These are phyloP conservation scores for Yarrowia sp. DNA, from an alignment of 805 yeast species.

Conservation along the genomic window DNA sequence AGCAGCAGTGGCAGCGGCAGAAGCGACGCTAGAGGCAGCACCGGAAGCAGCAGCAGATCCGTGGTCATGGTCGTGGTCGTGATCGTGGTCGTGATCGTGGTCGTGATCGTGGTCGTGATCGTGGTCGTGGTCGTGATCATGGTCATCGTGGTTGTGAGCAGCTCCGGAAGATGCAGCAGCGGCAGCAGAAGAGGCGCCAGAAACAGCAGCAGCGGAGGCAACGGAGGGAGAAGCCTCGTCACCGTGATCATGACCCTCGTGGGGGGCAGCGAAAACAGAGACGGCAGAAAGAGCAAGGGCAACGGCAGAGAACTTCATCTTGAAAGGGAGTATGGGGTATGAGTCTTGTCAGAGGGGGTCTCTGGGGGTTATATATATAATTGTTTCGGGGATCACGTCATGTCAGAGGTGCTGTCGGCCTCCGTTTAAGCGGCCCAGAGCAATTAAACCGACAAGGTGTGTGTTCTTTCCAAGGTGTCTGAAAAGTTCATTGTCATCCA, in stretches of 20 bases:
- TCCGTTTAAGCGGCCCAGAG: not conserved
- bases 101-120: not conserved
- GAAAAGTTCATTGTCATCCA: slow-evolving; percentile 5
- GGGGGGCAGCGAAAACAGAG: slow-evolving; percentile 29
- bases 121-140: slow-evolving; percentile 1
- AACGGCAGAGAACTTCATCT: slow-evolving; percentile 36
- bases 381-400: slow-evolving; percentile 5
- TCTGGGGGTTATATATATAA: not conserved
- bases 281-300: slow-evolving; percentile 29
- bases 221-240: no score
- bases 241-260: no score
- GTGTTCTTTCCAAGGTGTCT: not conserved
- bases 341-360: not conserved
- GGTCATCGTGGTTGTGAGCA: not conserved
- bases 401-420: not conserved
- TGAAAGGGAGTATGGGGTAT: not conserved
- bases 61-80: not conserved
- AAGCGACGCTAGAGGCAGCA: slow-evolving; percentile 2
- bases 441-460: slow-evolving; percentile 35
- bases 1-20: not conserved
- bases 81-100: not conserved
- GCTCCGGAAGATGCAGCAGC: not conserved
- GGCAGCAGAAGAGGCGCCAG: slow-evolving; percentile 3
- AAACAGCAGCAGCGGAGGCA: slow-evolving; percentile 27
- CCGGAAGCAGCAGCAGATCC: slow-evolving; percentile 16